Base-by-base conservation (phyloP, 257 asterid genomes). In the Cinchona pubescens region DNA sequence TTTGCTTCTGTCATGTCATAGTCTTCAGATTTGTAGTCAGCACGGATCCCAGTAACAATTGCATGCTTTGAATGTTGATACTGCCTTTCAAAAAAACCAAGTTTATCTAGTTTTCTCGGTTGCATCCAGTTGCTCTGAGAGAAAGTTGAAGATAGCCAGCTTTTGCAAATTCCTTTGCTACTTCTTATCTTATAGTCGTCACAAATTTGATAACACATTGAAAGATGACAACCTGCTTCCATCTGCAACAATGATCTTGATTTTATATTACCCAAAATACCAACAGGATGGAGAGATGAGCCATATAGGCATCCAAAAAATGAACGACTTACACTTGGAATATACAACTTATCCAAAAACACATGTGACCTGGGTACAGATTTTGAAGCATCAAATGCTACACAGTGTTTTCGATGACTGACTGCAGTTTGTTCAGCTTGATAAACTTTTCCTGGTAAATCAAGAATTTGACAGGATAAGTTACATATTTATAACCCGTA, bases 11-110 rank as follows among this genome's bases (percentile, higher is more conserved):
- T 81, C 69, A 83, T 82, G 73, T 89, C 96, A 76, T 85, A 86
- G 74, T 91, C 98, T 80, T 91, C 92, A 61, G 98, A 91, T 85
- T 86, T 91, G 76, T 89, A 92, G 80, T 82, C 88, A 46, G 98
- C 96, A 66, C 88, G 86, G 42, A 91, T 83, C 80, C 94, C 85
- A 76, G 66, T 81, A 34, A 79, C 87, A 60, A 83, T 83, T 15
- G 86, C 75, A 69, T 82, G 77, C 79, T 88, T 92, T 49, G 86
- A 70, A 53, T 74, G 80, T 69, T 49, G 88, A 55, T 64, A 77
- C 76, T 75, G 87, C 40, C 84, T 75, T 77, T 77, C 86, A 71
- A 78, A 8, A 59, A 89, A 79, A 59, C 91, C 81, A 82, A 76
- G 80, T 71, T 70, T 85, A 48, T 80, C 81, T 79, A 81, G 81